Percentiles rank a stretch among this genome's conserved stretches.
phyloP scores from a whole-genome alignment of 2,329 filamentous ascomycete species.

The Monascus ruber region DNA sequence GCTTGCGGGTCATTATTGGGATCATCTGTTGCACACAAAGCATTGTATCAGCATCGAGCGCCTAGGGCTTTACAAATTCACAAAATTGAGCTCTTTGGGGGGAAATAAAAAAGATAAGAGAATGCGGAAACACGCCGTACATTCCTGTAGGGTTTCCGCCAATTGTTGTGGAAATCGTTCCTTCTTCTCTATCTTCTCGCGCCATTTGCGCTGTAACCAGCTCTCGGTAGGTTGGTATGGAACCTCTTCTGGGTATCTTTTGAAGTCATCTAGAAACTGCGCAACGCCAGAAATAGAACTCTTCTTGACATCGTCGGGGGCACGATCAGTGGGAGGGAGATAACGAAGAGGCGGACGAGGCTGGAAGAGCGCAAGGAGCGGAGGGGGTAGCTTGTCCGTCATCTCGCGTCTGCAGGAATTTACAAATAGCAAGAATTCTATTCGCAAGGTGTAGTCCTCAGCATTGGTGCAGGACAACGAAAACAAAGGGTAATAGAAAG shows the following conservation, averaged over 20 bases:
- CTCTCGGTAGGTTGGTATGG: slow-evolving; percentile 76
- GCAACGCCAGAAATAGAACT: slow-evolving; percentile 62
- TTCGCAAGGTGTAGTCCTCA: too few relatives aligned
- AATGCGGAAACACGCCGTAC: slow-evolving; percentile 33
- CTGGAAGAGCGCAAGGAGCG: slow-evolving; percentile 87
- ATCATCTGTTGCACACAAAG: slow-evolving; percentile 48
- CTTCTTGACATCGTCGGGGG: slow-evolving; percentile 71
- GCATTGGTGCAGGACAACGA: too few relatives aligned
- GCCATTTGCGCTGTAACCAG: slow-evolving; percentile 79
- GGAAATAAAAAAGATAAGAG: too few relatives aligned
- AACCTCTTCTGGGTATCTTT: slow-evolving; percentile 68
- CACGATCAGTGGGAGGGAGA: slow-evolving; percentile 69
- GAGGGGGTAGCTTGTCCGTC: slow-evolving; percentile 93
- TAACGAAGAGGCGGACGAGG: slow-evolving; percentile 85
- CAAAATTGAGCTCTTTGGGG: too few relatives aligned
- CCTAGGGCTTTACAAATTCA: neutral
- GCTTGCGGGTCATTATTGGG: slow-evolving; percentile 78
- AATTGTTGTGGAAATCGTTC: slow-evolving; percentile 52
- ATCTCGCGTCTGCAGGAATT: slow-evolving; percentile 40
- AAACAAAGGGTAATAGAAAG: too few relatives aligned
- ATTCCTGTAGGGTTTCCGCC: slow-evolving; percentile 53
- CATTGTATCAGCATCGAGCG: slow-evolving; percentile 1
- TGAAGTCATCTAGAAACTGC: slow-evolving; percentile 59
- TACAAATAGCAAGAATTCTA: slow-evolving; percentile 4
- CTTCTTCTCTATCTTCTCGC: slow-evolving; percentile 71